These are phyloP conservation scores for Macrolepiota fuliginosa DNA, from an alignment of 768 basidiomycete species.

Conservation along the genomic window DNA sequence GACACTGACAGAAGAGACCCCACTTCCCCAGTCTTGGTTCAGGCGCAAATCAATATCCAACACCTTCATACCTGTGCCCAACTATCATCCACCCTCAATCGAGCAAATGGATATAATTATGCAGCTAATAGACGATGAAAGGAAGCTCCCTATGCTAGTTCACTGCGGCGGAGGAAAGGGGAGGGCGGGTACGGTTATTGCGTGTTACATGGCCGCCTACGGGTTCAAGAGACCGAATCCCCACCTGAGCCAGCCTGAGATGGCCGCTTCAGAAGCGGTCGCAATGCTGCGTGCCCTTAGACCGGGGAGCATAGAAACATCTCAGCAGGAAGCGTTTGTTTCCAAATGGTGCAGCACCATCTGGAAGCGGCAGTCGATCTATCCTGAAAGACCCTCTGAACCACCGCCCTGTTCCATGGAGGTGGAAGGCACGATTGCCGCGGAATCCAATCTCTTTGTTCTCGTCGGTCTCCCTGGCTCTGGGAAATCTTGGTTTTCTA, in stretches of 20 bases:
- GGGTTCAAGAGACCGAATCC: conserved; percentile 46
- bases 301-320: conserved; percentile 57
- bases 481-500: conserved; percentile 56
- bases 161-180: conserved; percentile 68
- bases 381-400: conserved; percentile 49
- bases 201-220: conserved; percentile 56
- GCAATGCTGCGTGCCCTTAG: conserved; percentile 43
- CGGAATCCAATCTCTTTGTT: conserved; percentile 41
- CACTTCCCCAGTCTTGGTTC: conserved; percentile 49
- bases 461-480: conserved; percentile 64
- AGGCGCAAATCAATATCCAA: conserved; percentile 39
- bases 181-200: conserved; percentile 58
- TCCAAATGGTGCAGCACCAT: conserved; percentile 56
- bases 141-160: conserved; percentile 48
- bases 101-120: conserved; percentile 62
- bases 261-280: conserved; percentile 50
- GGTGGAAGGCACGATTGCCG: conserved; percentile 37
- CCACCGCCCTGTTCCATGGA: conserved; percentile 45
- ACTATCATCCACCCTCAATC: conserved; percentile 51
- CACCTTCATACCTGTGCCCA: conserved; percentile 55
- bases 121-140: conserved; percentile 39
- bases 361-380: conserved; percentile 54
- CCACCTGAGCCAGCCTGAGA: conserved; percentile 41
- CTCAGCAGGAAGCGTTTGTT: conserved; percentile 55
- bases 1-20: conserved; percentile 58